Evolutionary conservation across 768 basidiomycete species (phyloP), one percentile per base, ranked within the genome.

Genomic region (Cyclocybe cylindracea): DNA sequence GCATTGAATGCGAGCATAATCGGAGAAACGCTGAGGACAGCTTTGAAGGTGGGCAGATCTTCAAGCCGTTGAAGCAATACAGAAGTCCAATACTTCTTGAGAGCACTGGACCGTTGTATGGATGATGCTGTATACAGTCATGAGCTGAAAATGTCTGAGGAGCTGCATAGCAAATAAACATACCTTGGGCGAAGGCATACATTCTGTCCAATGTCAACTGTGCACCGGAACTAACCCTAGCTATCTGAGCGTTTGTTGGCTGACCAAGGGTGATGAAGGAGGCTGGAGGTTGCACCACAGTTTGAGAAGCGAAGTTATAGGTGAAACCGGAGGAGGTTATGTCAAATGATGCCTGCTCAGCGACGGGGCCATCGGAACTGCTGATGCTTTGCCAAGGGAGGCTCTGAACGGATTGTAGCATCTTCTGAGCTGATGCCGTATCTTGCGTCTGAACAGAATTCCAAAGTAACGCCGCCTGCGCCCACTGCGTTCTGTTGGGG

Each of bases 231-330:
- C 74, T 69, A 32, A 84, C 70, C 55, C 72, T 60, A 0, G 71
- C 63, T 31, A 78, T 66, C 62, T 87, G 83, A 5, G 64, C 71
- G 34, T 58, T 64, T 1, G 67, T 65, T 1, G 83, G 82, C 39
- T 79, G 72, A 0, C 78, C 83, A 46, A 78, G 67, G 8, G 55
- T 57, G 4, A 65, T 54, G 60, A 85, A 88, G 1, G 74, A 73
- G 7, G 75, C 68, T 13, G 66, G 50, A 10, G 76, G 79, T 37
- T 72, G 70, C 3, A 65, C 64, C 18, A 85, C 64, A 19, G 73
- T 76, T 64, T 83, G 85, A 5, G 73, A 65, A 9, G 83, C 84
- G 60, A 86, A 86, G 62, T 88, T 72, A 62, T 80, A 87, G 19
- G 57, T 70, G 57, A 76, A 85, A 6, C 85, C 86, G 29, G 78